Evolutionary conservation across 73 alveolate species (phyloP).

Genomic region (Paramecium sonneborni): DNA sequence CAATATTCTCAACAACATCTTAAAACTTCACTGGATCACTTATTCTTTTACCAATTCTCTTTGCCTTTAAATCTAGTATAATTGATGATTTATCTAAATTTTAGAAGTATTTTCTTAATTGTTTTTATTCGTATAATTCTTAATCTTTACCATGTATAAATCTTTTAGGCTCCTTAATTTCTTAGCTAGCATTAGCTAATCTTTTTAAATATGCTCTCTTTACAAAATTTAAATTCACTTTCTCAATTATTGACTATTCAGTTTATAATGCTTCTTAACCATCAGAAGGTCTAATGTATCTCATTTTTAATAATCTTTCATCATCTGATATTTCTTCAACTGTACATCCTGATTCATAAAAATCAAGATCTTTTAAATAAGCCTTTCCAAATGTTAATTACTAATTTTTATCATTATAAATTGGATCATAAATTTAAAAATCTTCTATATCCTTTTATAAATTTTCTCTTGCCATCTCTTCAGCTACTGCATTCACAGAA

Average conservation of each 20-base stretch:
- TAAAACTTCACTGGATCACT: background rate
- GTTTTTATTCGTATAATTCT: background rate
- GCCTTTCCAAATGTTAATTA: background rate
- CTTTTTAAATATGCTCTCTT: background rate
- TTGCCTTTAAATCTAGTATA: background rate
- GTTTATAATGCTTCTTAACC: background rate
- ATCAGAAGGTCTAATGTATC: background rate
- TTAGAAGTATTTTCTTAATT: background rate
- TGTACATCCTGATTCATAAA: conserved; percentile 19
- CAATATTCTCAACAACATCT: background rate
- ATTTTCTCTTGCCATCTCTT: background rate
- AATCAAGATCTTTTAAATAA: background rate
- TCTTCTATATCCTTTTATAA: background rate
- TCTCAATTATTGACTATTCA: background rate
- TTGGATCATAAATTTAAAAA: background rate
- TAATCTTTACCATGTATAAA: background rate
- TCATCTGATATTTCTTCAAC: conserved; percentile 18
- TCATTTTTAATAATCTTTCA: background rate
- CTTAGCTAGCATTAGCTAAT: background rate
- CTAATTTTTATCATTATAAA: background rate
- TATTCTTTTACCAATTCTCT: background rate
- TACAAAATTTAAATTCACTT: background rate
- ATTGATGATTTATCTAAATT: background rate
- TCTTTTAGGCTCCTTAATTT: background rate
- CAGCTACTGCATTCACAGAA: background rate